Conservation (phyloP, 768 basidiomycete species). For the Leucocoprinus birnbaumii region DNA sequence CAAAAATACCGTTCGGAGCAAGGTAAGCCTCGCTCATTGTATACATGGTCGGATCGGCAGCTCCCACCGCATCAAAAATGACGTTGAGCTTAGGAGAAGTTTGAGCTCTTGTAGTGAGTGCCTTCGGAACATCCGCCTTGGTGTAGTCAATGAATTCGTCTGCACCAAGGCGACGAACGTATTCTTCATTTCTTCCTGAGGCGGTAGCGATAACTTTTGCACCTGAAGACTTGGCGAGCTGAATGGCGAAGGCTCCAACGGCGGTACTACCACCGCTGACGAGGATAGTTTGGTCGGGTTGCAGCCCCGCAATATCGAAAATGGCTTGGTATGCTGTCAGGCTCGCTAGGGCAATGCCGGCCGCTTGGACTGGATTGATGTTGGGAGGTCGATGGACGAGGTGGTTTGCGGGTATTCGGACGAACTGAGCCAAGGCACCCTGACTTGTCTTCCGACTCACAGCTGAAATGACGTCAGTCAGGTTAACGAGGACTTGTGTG, state of each 20-base stretch:
- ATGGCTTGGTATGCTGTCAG: slow-evolving; percentile 60
- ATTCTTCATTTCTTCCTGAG: slow-evolving; percentile 55
- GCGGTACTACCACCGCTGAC: slow-evolving; percentile 70
- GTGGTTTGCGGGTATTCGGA: slow-evolving; percentile 36
- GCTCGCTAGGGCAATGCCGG: slow-evolving; percentile 57
- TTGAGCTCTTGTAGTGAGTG: slow-evolving; percentile 40
- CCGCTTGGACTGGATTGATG: slow-evolving; percentile 53
- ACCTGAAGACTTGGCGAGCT: slow-evolving; percentile 65
- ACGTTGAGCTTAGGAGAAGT: slow-evolving; percentile 49
- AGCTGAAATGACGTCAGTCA: slow-evolving; percentile 16
- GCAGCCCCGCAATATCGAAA: slow-evolving; percentile 42
- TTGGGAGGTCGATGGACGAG: slow-evolving; percentile 44
- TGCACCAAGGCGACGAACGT: slow-evolving; percentile 58
- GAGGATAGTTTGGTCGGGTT: slow-evolving; percentile 57
- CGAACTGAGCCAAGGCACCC: slow-evolving; percentile 62
- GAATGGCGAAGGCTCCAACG: slow-evolving; percentile 70
- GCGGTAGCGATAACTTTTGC: slow-evolving; percentile 58
- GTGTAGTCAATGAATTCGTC: slow-evolving; percentile 74
- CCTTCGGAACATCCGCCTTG: slow-evolving; percentile 41
- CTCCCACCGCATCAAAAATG: slow-evolving; percentile 58
- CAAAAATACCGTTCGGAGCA: slow-evolving; percentile 47
- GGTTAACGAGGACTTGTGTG: neutral
- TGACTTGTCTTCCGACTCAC: slow-evolving; percentile 32
- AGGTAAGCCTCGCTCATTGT: slow-evolving; percentile 49
- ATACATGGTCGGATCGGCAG: slow-evolving; percentile 47